Evolutionary conservation across 768 basidiomycete species (phyloP).

Genomic region (Russula earlei): DNA sequence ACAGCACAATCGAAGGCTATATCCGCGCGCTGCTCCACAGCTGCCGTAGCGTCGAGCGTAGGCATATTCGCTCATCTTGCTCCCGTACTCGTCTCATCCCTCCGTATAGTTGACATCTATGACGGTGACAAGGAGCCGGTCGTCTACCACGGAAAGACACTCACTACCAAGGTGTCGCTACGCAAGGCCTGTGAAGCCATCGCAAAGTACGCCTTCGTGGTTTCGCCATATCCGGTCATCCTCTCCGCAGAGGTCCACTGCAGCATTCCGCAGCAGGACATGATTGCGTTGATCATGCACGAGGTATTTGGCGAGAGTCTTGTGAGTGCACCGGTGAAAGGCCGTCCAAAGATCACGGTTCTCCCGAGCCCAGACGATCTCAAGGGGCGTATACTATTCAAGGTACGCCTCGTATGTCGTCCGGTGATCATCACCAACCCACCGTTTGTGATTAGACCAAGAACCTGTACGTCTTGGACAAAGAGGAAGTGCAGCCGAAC

Average conservation of each 20-base stretch:
- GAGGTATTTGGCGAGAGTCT: conserved; percentile 49
- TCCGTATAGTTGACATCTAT: conserved; percentile 72
- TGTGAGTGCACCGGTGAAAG: conserved; percentile 40
- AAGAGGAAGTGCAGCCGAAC: conserved; percentile 28
- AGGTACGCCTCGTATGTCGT: conserved; percentile 37
- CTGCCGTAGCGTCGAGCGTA: conserved; percentile 90
- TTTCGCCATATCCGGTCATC: conserved; percentile 86
- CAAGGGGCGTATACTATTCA: conserved; percentile 70
- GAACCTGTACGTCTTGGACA: conserved; percentile 51
- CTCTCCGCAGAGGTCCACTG: conserved; percentile 93
- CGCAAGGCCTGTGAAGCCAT: conserved; percentile 80
- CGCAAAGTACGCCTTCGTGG: conserved; percentile 79
- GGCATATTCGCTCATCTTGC: conserved; percentile 25
- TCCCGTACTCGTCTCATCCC: not conserved
- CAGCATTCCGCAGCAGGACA: conserved; percentile 65
- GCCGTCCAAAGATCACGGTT: conserved; percentile 35
- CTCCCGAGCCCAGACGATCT: conserved; percentile 84
- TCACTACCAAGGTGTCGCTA: conserved; percentile 74
- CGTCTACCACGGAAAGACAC: conserved; percentile 82
- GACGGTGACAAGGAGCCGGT: conserved; percentile 80
- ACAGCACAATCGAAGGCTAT: conserved; percentile 87
- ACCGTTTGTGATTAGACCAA: conserved; percentile 44
- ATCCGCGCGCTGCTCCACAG: conserved; percentile 83
- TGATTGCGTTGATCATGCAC: conserved; percentile 65
- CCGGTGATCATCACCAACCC: not conserved